phyloP scores from a whole-genome alignment of 805 yeast genomes.

The Starmera dryadoides region DNA sequence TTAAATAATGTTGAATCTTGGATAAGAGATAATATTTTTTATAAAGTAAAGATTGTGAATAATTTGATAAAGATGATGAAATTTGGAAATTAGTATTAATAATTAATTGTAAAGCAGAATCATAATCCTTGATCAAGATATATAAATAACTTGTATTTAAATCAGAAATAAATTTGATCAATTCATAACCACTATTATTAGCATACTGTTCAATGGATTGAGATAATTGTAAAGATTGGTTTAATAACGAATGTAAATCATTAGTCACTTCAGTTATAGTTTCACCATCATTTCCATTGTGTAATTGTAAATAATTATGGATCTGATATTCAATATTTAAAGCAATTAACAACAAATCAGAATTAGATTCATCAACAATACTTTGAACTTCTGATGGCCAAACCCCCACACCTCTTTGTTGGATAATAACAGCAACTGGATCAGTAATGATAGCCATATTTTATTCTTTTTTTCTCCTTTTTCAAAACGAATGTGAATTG shows the following conservation, averaged over 20 bases:
- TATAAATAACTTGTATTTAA: neutral
- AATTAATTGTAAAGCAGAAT: too few species aligned
- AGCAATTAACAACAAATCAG: neutral
- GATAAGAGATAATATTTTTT: slow-evolving; percentile 8
- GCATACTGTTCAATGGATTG: too few species aligned
- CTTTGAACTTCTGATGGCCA: neutral
- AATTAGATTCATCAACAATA: neutral
- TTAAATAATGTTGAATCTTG: slow-evolving; percentile 1
- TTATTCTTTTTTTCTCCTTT: too few species aligned
- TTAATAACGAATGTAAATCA: too few species aligned
- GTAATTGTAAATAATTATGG: neutral
- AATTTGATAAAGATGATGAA: neutral
- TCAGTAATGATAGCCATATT: neutral
- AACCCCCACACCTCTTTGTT: neutral
- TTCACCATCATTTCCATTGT: neutral
- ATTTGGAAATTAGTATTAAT: neutral
- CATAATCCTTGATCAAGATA: neutral
- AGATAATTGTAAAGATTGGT: too few species aligned
- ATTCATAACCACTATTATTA: too few species aligned
- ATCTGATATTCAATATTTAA: slow-evolving; percentile 2
- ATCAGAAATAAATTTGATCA: too few species aligned
- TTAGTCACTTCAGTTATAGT: neutral
- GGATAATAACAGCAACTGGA: neutral
- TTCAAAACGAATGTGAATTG: too few species aligned
- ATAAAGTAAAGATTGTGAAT: neutral